These are phyloP conservation scores for Tulasnella sp. DNA, from an alignment of 768 basidiomycete genomes.

Conservation along the genomic window DNA sequence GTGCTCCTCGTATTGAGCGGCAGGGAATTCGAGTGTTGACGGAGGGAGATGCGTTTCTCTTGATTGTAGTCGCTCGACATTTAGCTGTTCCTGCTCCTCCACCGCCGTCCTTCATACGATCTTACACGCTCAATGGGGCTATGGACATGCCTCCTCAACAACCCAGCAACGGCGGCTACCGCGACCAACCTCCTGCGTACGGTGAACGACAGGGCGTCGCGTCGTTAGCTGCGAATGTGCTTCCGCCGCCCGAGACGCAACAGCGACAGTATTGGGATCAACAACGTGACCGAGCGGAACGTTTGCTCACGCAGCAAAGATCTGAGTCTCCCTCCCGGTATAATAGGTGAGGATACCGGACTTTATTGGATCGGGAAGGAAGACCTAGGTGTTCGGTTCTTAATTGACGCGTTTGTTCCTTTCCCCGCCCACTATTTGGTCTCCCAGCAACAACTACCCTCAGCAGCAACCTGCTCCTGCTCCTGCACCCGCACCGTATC, in stretches of 20 bases:
- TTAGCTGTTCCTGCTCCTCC: constrained; percentile 43
- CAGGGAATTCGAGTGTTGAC: background rate
- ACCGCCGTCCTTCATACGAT: constrained; percentile 38
- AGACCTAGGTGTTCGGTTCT: constrained; percentile 23
- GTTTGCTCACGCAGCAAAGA: constrained; percentile 43
- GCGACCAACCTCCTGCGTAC: constrained; percentile 39
- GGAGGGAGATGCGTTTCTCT: constrained; percentile 16
- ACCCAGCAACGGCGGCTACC: background rate
- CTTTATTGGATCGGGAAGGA: background rate
- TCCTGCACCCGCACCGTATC: constrained; percentile 27
- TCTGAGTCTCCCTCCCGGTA: background rate
- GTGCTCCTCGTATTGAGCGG: background rate
- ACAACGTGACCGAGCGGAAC: constrained; percentile 47
- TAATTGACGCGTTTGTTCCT: constrained; percentile 24
- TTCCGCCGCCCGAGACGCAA: constrained; percentile 24
- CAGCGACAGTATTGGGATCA: constrained; percentile 54
- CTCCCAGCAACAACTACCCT: constrained; percentile 46
- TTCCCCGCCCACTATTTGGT: constrained; percentile 18
- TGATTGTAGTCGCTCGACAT: constrained; percentile 49
- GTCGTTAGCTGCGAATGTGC: constrained; percentile 41
- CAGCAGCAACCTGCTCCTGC: constrained; percentile 55
- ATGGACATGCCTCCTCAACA: background rate
- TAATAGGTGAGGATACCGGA: background rate
- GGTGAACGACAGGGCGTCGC: constrained; percentile 56
- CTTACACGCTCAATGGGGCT: constrained; percentile 6